Conservation (phyloP, 148 eudicot species). For the Chenopodium suecicum region DNA sequence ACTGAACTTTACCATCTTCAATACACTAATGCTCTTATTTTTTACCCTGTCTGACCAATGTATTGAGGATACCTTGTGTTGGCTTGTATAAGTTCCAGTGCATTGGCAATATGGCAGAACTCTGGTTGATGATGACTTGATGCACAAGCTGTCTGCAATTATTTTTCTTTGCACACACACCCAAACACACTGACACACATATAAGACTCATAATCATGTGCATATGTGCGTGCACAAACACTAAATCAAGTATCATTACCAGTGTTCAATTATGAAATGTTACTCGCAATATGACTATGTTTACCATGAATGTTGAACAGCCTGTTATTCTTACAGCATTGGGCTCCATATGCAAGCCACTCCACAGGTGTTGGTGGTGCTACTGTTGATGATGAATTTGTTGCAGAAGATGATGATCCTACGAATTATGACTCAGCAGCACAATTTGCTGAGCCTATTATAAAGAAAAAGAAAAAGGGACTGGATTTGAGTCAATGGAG, state of each 20-base stretch:
- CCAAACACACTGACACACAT: neutral
- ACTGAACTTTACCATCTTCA: neutral
- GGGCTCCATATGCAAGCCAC: conserved; percentile 52
- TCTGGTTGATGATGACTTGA: neutral
- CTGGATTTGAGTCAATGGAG: conserved; percentile 68
- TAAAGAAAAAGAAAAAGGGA: conserved; percentile 64
- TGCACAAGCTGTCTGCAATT: neutral
- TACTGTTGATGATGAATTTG: conserved; percentile 26
- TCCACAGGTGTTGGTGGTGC: conserved; percentile 19
- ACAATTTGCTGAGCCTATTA: conserved; percentile 58
- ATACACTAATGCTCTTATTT: neutral
- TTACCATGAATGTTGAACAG: neutral
- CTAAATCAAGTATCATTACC: neutral
- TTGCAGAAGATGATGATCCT: conserved; percentile 46
- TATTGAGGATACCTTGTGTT: neutral
- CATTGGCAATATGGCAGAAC: neutral
- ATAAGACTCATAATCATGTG: neutral
- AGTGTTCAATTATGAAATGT: neutral
- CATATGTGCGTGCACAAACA: neutral
- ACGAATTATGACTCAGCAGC: conserved; percentile 40
- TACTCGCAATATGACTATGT: neutral
- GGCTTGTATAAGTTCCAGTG: neutral
- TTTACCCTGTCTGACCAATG: neutral
- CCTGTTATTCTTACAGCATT: conserved; percentile 48
- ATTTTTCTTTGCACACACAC: neutral